phyloP scores from a whole-genome alignment of 805 yeast genomes.

The Jamesozyma jinghongensis region DNA sequence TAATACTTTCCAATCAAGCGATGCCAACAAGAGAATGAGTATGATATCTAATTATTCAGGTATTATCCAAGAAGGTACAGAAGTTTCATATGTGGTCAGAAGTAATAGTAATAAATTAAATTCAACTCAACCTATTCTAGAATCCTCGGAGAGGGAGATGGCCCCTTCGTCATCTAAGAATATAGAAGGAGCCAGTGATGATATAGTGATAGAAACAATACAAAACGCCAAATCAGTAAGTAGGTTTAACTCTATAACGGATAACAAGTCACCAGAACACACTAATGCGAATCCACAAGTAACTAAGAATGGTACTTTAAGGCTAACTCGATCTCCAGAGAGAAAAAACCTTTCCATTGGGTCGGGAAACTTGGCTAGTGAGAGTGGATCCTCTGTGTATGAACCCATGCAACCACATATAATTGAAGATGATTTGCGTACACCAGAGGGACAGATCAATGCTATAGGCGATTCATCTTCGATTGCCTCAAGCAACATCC shows the following conservation, averaged over 20 bases:
- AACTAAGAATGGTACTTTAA: constrained; percentile 8
- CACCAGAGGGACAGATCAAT: not conserved
- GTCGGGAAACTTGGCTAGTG: constrained; percentile 14
- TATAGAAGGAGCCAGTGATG: constrained; percentile 4
- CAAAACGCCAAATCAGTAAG: constrained; percentile 18
- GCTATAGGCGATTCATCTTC: constrained; percentile 11
- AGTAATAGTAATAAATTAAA: constrained; percentile 4
- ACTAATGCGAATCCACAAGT: too few relatives aligned
- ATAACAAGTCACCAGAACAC: constrained; percentile 2
- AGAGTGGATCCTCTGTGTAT: constrained; percentile 17
- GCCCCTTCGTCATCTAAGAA: not conserved
- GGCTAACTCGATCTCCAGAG: constrained; percentile 6
- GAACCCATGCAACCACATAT: not conserved
- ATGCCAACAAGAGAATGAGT: constrained; percentile 11
- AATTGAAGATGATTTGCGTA: not conserved
- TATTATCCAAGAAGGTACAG: constrained; percentile 27
- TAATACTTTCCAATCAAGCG: constrained; percentile 1
- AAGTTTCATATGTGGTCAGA: constrained; percentile 23
- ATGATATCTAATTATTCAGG: constrained; percentile 28
- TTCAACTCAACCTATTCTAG: not conserved
- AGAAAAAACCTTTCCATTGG: constrained; percentile 9
- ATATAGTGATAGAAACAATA: constrained; percentile 13
- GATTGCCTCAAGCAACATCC: constrained; percentile 21
- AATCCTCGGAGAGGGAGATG: not conserved
- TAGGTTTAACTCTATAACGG: constrained; percentile 9